Base-by-base conservation (phyloP, 2,329 filamentous ascomycete genomes). In the Trichoderma pleuroti region DNA sequence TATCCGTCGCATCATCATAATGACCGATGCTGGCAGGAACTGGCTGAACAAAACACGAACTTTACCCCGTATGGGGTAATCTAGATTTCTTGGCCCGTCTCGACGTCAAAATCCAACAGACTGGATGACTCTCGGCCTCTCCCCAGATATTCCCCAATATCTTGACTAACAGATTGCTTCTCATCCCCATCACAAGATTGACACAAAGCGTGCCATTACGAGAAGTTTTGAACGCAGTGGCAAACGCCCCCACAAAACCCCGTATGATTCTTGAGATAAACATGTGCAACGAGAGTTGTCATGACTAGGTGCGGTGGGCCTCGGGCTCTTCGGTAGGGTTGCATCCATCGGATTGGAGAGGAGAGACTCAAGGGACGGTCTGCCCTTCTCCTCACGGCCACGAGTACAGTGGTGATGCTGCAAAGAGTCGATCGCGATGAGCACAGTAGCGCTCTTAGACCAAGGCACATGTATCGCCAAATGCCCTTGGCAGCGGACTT, bases 71-170 rank as follows among this genome's bases (percentile, higher is more conserved):
- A 62, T 49, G 66, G 66, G 56, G 56, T 52, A 68, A 68, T 70
- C 59, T 24, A 63, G 30, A 39, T 56, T 18, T 46, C 59, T 28
- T 32, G 59, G 26, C 49, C 28, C 21, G 10, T 18, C n/a, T 36
- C 30, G 39, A 34, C 30, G 39, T 54, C 56, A 69, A 52, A 54
- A n/a, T 49, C 32, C 26, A 34, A 28, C 6, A 16, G 5, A 61
- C n/a, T 52, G 56, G 39, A 3, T 14, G 63, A 66, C 42, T 16
- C 56, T 61, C 24, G 56, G 18, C 6, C 9, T 59, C 49, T 65
- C 68, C 60, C 68, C 68, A 70, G 68, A 70, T 21, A 59, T 59
- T 70, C 68, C 60, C 63, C 70, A 68, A 67, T 57, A 68, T 63
- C 65, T 68, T 68, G 65, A 68, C 65, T 68, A 68, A 68, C 26